These are phyloP conservation scores for Amauroascus niger DNA, from an alignment of 2,329 filamentous ascomycete species.

Conservation along the genomic window DNA sequence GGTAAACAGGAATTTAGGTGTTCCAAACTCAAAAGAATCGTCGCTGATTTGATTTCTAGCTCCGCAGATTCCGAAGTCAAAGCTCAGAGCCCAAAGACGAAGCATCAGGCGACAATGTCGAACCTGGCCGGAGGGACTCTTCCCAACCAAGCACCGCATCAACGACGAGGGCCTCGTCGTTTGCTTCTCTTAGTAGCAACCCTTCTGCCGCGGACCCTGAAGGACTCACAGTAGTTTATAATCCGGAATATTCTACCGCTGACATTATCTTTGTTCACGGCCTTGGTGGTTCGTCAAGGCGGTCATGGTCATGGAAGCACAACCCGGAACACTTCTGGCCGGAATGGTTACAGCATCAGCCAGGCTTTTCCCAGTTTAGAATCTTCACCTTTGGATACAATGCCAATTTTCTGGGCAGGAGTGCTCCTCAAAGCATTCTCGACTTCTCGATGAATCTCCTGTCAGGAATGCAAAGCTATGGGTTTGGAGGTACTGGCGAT, in stretches of 20 bases:
- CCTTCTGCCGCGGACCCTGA: neutral
- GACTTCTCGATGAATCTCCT: slow-evolving; percentile 13
- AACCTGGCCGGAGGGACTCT: neutral
- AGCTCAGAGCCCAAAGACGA: neutral
- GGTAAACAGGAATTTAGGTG: neutral
- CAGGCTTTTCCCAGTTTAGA: slow-evolving; percentile 25
- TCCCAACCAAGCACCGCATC: neutral
- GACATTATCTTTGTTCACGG: slow-evolving; percentile 36
- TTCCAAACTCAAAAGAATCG: neutral
- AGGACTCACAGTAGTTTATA: slow-evolving; percentile 7
- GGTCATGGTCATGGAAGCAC: slow-evolving; percentile 28
- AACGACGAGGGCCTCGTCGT: neutral
- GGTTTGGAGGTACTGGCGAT: neutral
- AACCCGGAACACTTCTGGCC: slow-evolving; percentile 26
- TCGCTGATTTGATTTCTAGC: neutral
- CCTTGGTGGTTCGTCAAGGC: slow-evolving; percentile 29
- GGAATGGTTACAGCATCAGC: slow-evolving; percentile 28
- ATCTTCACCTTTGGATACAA: slow-evolving; percentile 25
- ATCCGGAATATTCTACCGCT: slow-evolving; percentile 7
- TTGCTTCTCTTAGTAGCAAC: neutral
- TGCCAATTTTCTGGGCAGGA: slow-evolving; percentile 1
- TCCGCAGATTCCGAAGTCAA: neutral
- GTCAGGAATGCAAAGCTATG: slow-evolving; percentile 5
- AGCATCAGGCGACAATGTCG: neutral
- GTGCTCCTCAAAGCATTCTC: neutral